phyloP scores from a whole-genome alignment of 2,329 filamentous ascomycete genomes.

The Coniochaeta pulveracea region DNA sequence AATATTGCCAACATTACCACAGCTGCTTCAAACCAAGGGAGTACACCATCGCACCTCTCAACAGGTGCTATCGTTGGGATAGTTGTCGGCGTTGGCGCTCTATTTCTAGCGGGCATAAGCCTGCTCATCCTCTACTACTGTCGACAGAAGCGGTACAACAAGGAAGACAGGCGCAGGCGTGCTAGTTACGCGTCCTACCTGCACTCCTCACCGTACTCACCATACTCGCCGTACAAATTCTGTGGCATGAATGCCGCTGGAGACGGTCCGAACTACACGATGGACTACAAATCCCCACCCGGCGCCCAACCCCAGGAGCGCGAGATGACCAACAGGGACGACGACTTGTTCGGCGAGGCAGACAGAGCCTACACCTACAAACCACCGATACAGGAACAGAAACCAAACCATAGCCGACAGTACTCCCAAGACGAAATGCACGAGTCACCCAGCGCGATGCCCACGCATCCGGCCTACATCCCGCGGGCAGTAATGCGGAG shows the following conservation, averaged over 20 bases:
- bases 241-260: conserved; percentile 4
- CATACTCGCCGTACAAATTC: conserved; percentile 5
- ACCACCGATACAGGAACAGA: conserved; percentile 8
- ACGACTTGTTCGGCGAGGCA: conserved; percentile 1
- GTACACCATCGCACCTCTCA: not conserved
- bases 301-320: no score
- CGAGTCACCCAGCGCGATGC: conserved; percentile 21
- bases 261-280: conserved; percentile 14
- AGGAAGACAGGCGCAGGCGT: conserved; percentile 15
- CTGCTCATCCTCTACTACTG: conserved; percentile 38
- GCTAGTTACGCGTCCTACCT: conserved; percentile 8
- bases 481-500: conserved; percentile 19
- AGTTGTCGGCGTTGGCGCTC: conserved; percentile 29
- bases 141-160: conserved; percentile 23
- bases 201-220: conserved; percentile 6
- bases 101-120: conserved; percentile 27
- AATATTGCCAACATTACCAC: not conserved
- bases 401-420: conserved; percentile 3
- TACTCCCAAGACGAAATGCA: conserved; percentile 8
- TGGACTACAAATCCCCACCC: conserved; percentile 19
- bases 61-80: conserved; percentile 41
- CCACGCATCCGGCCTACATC: conserved; percentile 37
- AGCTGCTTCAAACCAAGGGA: not conserved
- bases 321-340: not conserved
- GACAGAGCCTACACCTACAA: conserved; percentile 7